Conservation (phyloP, 1,139 yeast genomes). For the Hyphopichia wangnamkhiaoensis region DNA sequence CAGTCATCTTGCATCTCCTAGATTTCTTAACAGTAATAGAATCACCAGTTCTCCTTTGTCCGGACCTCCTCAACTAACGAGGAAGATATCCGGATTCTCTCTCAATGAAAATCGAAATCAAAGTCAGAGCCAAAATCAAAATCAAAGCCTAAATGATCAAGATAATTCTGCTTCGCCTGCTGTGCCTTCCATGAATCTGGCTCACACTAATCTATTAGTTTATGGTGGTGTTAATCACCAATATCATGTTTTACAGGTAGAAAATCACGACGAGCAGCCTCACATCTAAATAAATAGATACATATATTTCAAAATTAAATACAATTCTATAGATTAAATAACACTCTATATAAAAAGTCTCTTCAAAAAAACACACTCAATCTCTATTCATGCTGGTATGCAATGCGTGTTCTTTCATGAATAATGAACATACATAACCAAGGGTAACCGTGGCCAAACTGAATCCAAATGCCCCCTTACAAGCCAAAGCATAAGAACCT, state of each 20-base stretch:
- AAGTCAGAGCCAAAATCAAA: no score
- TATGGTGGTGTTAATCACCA: conserved; percentile 45
- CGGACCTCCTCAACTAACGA: conserved; percentile 4
- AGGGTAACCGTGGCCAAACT: conserved; percentile 38
- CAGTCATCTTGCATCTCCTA: not conserved
- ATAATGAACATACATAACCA: conserved; percentile 37
- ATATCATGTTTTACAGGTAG: conserved; percentile 27
- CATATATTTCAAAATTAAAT: not conserved
- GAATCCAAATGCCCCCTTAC: conserved; percentile 54
- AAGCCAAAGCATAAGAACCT: conserved; percentile 50
- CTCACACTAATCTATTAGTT: conserved; percentile 19
- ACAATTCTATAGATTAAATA: not conserved
- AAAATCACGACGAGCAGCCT: not conserved
- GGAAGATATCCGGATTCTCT: conserved; percentile 15
- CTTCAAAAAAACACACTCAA: conserved; percentile 10
- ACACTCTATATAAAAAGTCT: not conserved
- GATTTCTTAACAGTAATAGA: not conserved
- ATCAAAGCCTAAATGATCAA: no score
- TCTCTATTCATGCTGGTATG: conserved; percentile 42
- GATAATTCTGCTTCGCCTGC: not conserved
- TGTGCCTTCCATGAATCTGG: not conserved
- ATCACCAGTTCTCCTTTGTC: not conserved
- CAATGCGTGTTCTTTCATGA: conserved; percentile 47
- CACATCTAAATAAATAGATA: not conserved
- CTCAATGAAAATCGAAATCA: conserved; percentile 17